These are phyloP conservation scores for Candida buenavistaensis DNA, from an alignment of 1,139 yeast species.

Conservation along the genomic window DNA sequence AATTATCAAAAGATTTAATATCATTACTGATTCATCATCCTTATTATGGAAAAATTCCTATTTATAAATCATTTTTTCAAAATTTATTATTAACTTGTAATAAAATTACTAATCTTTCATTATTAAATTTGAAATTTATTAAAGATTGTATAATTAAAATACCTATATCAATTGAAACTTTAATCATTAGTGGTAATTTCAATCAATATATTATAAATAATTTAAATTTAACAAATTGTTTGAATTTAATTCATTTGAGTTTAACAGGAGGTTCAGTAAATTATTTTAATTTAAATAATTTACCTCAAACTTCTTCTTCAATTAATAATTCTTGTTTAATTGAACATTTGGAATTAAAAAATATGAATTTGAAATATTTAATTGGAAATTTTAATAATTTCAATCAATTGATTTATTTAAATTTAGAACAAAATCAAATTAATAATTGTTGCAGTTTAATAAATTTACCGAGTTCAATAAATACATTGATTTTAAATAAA, in stretches of 20 bases:
- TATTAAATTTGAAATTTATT: constrained; percentile 6
- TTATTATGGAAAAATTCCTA: constrained; percentile 5
- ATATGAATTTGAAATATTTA: constrained; percentile 7
- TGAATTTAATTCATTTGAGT: constrained; percentile 2
- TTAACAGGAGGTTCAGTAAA: constrained; percentile 8
- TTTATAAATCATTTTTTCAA: constrained; percentile 7
- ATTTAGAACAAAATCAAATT: constrained; percentile 11
- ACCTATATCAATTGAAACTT: constrained; percentile 6
- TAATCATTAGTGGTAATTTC: constrained; percentile 8
- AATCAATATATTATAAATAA: constrained; percentile 2
- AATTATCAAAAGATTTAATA: constrained; percentile 9
- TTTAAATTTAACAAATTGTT: constrained; percentile 4
- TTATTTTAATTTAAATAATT: constrained; percentile 5
- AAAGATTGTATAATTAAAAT: constrained; percentile 1
- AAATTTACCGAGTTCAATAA: constrained; percentile 10
- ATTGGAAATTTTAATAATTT: constrained; percentile 9
- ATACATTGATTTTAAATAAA: constrained; percentile 7
- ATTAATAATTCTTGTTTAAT: too few relatives aligned
- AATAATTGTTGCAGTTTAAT: neutral
- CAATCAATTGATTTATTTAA: constrained; percentile 6
- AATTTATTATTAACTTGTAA: constrained; percentile 5
- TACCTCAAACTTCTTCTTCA: too few relatives aligned
- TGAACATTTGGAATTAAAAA: constrained; percentile 9
- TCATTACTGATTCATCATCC: constrained; percentile 10
- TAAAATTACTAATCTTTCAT: constrained; percentile 5